Evolutionary conservation across 2,329 filamentous ascomycete genomes (phyloP), one percentile per base, ranked within the genome.

Genomic region (Colletotrichum limetticola): DNA sequence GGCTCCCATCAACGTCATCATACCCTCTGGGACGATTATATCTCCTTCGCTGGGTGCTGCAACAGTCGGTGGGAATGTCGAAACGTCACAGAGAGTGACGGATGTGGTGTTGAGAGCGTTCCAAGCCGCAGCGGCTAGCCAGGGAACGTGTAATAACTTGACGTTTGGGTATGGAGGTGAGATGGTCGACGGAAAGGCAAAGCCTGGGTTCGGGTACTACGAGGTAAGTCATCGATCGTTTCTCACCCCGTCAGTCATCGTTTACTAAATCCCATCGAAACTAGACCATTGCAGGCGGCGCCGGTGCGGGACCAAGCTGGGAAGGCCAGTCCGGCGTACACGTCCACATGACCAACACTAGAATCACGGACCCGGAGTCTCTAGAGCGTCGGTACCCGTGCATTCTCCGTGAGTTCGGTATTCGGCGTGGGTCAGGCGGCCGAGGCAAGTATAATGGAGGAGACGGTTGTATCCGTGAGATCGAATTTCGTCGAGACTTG

Each of bases 91-190:
- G 80, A 90, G 94, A 55, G 91, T 97, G n/a, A 95, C 94, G 2
- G 94, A 97, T 78, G 93, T 95, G 42, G 92, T 97, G 6, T 87
- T 97, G 74, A 92, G 91, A 76, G 93, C 94, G 1, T 96, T 97
- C 86, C 86, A 89, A 69, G 94, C 94, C 9, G 95, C 92, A 76
- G 93, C 94, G 5, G 94, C 94, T 1, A 49, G 35, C 72, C 72
- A 81, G 70, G 42, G 42, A 49, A 49, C 16, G 19, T 49, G 42
- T 3, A 49, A 22, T 22, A 49, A 49, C 42, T 9, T 49, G 42
- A 49, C 42, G 1, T 49, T 49, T 7, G 64, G 7, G 11, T 56
- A 14, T 35, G 64, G 8, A 30, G 42, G 26, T 81, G 96, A 96
- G 78, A 86, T 96, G 16, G 96, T 94, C 0, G 96, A 96, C 78